Conservation (phyloP, 2,329 filamentous ascomycete species). For the Tolypocladium pustulatum region DNA sequence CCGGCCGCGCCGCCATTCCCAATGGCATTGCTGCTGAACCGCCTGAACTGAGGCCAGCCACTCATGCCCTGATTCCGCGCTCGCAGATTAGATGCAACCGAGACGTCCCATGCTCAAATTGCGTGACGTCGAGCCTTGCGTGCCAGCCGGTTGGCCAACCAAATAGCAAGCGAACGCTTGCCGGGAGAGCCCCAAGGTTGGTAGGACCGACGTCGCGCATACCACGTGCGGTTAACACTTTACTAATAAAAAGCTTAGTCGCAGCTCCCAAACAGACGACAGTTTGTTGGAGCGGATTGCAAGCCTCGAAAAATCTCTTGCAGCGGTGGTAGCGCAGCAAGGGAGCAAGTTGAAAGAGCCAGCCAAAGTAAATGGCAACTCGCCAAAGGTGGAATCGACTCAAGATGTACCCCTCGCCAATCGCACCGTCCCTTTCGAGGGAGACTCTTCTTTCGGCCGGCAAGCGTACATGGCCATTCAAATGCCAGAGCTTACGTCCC, state of each 20-base stretch:
- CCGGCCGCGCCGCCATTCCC: too few species aligned
- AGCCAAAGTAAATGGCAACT: neutral
- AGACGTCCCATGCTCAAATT: conserved; percentile 10
- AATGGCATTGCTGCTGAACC: too few species aligned
- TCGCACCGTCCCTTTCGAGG: neutral
- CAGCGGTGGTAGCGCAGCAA: neutral
- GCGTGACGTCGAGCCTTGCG: conserved; percentile 9
- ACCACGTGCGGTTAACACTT: neutral
- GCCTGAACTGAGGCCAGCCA: neutral
- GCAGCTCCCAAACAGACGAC: neutral
- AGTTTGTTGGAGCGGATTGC: neutral
- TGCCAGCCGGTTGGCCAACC: conserved; percentile 5
- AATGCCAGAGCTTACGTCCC: neutral
- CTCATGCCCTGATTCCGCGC: neutral
- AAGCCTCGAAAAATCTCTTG: neutral
- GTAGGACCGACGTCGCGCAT: neutral
- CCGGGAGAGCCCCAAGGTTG: neutral
- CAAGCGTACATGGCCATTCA: neutral
- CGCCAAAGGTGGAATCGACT: neutral
- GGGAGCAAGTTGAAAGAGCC: neutral
- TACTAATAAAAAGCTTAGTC: neutral
- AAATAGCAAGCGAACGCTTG: neutral
- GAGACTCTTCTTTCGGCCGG: neutral
- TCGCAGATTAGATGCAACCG: conserved; percentile 9
- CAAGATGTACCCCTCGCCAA: neutral